Evolutionary conservation across 805 yeast genomes (phyloP), one percentile per base, ranked within the genome.

Genomic region (Saccharomyces cerevisiae): DNA sequence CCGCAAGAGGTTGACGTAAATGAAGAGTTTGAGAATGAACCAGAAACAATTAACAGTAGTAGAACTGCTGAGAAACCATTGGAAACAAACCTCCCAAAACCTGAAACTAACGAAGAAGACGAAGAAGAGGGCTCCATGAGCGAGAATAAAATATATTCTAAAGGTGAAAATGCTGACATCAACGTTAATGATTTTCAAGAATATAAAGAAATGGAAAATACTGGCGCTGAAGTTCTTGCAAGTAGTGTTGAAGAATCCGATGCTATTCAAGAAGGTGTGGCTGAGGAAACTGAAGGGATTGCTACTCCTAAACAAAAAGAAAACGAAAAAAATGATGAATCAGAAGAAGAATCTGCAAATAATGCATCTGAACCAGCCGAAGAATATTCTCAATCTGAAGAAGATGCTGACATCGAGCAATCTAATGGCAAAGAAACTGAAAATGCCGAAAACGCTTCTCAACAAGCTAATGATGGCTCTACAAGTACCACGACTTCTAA

Each of bases 401-500:
- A 79, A 61, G 75, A 48, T 27, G 30, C 73, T 47, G 81, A 58
- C 26, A 51, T 53, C 46, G 43, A 53, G 6, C 59, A 53, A 5
- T 48, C 52, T 24, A 51, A 54, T 65, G 64, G 69, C 50, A 83
- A 81, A 59, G 85, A 82, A 65, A 84, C 86, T 36, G 53, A 26
- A 30, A 41, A 31, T 22, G 14, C 27, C 14, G 43, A 46, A 51
- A 2, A 14, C 8, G 6, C 24, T 24, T 11, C 31, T 51, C 30
- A 41, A 14, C 30, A 47, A 22, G 36, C 8, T 13, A 46, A 50
- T 11, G 26, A 14, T 26, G 6, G 17, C 28, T 22, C 30, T 32
- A 47, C 24, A n/a, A 13, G 26, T 32, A 14, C 36, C 28, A 22
- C 51, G 14, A 27, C 3, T 41, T 41, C 46, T 27, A 60, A 61